Conservation (phyloP, 2,329 filamentous ascomycete species). For the Ophiostoma perfectum region DNA sequence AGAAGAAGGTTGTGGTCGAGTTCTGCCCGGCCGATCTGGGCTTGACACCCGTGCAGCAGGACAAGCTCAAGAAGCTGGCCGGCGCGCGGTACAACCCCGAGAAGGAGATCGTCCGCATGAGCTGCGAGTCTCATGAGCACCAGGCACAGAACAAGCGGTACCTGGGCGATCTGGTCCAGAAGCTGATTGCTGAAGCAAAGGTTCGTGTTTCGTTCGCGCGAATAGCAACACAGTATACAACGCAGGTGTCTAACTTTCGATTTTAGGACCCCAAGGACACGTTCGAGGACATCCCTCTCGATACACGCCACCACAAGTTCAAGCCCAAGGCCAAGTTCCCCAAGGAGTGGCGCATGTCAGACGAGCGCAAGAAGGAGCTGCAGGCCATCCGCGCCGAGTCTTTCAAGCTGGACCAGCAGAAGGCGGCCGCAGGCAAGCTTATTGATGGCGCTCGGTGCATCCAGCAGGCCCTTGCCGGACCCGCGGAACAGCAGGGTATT, state of each 20-base stretch:
- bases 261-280: constrained; percentile 61
- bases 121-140: constrained; percentile 79
- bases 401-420: constrained; percentile 50
- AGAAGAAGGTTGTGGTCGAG: constrained; percentile 90
- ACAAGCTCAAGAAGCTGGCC: constrained; percentile 82
- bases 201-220: constrained; percentile 32
- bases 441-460: constrained; percentile 54
- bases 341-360: constrained; percentile 72
- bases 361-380: constrained; percentile 60
- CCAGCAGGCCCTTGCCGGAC: constrained; percentile 35
- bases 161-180: constrained; percentile 70
- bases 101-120: constrained; percentile 78
- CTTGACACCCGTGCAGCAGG: constrained; percentile 60
- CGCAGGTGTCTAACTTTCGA: constrained; percentile 32
- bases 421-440: constrained; percentile 48
- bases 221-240: too few relatives aligned
- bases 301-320: constrained; percentile 75
- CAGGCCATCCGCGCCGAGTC: constrained; percentile 52
- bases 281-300: constrained; percentile 84
- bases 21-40: constrained; percentile 71
- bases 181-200: constrained; percentile 68
- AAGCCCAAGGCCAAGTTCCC: constrained; percentile 69
- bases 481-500: background rate
- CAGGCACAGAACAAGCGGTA: constrained; percentile 97
- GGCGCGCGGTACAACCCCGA: constrained; percentile 84